Evolutionary conservation across 2,329 filamentous ascomycete genomes (phyloP), one percentile per base, ranked within the genome.

Genomic region (Botrytis paeoniae): DNA sequence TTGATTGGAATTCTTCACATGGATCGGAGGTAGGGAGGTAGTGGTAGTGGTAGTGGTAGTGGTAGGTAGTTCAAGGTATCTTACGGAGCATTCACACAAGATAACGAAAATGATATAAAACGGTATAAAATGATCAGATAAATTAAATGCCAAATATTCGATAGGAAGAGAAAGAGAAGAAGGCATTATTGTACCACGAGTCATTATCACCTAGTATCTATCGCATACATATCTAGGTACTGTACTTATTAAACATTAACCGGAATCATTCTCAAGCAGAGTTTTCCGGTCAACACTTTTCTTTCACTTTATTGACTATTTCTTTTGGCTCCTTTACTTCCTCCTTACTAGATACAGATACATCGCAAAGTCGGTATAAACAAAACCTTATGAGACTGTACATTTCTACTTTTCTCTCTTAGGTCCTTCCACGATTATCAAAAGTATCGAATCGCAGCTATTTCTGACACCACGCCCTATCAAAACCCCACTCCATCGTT

Each of bases 391-490:
- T 41, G 3, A 59, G 39, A 29, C 35, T 59, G 32, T 29, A 20
- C 20, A 29, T 22, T 22, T 16, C 43, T 37, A n/a, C 25, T 9
- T 57, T 16, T 37, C 48, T 57, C n/a, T 4, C 51, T 32, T 57
- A 7, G 22, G 8, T 41, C 7, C 63, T 25, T 37, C 64, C n/a
- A 45, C 20, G 20, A 29, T 29, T 37, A 39, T 70, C 69, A 70
- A 62, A 70, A 62, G 32, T 51, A 63, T 51, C 57, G 69, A 71
- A 71, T 64, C 69, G 69, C 57, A 71, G 32, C 22, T 43, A 32
- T 43, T 32, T 25, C 43, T 45, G 35, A 16, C 39, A 63, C 69
- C 65, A 69, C 54, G 54, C 51, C 63, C 32, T 43, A 60, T 57
- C 61, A 37, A 45, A 43, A 54, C 51, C 70, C 70, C 70, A 61